Evolutionary conservation across 2,329 filamentous ascomycete species (phyloP).

Genomic region (Penicillium sp.): DNA sequence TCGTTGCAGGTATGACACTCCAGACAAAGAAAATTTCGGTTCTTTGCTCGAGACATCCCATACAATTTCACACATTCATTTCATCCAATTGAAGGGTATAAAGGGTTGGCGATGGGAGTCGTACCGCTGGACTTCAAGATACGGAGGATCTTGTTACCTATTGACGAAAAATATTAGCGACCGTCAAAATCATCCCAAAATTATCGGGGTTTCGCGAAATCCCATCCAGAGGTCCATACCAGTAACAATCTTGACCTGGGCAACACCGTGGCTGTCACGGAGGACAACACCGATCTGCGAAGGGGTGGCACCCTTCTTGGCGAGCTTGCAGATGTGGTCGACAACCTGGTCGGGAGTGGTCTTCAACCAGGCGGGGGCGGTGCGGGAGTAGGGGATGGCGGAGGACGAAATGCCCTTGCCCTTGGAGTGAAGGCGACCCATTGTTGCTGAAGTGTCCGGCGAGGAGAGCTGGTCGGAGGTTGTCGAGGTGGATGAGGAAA

Average conservation of each 20-base stretch:
- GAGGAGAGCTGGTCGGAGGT: conserved; percentile 28
- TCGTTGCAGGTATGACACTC: conserved; percentile 4
- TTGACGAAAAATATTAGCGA: conserved; percentile 42
- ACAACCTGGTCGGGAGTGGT: conserved; percentile 97
- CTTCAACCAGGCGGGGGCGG: conserved; percentile 93
- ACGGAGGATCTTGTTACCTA: conserved; percentile 99
- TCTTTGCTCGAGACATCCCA: not conserved
- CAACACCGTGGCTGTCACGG: conserved; percentile 95
- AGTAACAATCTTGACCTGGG: conserved; percentile 96
- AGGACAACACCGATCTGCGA: conserved; percentile 99
- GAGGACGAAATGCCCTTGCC: conserved; percentile 99
- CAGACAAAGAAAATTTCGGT: conserved; percentile 1
- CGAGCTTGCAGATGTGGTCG: conserved; percentile 98
- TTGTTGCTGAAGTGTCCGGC: conserved; percentile 33
- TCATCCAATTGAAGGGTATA: conserved; percentile 27
- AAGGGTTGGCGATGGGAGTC: conserved; percentile 34
- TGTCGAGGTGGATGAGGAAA: conserved; percentile 33
- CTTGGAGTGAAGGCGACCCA: conserved; percentile 93
- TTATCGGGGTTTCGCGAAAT: not conserved
- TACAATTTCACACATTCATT: conserved; percentile 15
- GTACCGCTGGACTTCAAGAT: conserved; percentile 98
- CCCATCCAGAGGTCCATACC: conserved; percentile 58
- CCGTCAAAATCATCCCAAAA: not conserved
- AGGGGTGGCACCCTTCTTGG: conserved; percentile 97
- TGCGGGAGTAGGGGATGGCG: conserved; percentile 95